Conservation (phyloP, 2,329 filamentous ascomycete genomes). For the Epichloe elymi region DNA sequence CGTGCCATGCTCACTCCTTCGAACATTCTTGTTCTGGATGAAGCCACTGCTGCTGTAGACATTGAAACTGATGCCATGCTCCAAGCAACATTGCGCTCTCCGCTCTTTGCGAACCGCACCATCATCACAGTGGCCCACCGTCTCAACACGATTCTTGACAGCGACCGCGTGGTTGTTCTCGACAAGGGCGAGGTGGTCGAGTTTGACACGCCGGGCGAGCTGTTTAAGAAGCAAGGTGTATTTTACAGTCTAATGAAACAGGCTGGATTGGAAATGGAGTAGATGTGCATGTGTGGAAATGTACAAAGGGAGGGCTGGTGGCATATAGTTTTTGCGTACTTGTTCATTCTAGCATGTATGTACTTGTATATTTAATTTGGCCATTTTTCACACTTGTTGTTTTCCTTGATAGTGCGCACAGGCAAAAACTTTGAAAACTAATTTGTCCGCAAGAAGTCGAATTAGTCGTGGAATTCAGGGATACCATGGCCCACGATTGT, state of each 20-base stretch:
- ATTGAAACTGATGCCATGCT: slow-evolving; percentile 56
- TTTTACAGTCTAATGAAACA: slow-evolving; percentile 91
- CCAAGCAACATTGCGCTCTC: slow-evolving; percentile 48
- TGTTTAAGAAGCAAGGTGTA: slow-evolving; percentile 61
- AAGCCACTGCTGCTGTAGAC: slow-evolving; percentile 74
- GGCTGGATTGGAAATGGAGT: slow-evolving; percentile 55
- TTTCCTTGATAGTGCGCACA: no score
- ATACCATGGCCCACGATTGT: no score
- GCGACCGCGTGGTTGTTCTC: slow-evolving; percentile 83
- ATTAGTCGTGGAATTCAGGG: no score
- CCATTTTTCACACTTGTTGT: no score
- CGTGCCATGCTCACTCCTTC: slow-evolving; percentile 88
- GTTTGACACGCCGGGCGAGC: slow-evolving; percentile 72
- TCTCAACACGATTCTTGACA: slow-evolving; percentile 90
- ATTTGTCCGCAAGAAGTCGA: no score
- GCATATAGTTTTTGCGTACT: background rate
- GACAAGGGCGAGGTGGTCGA: slow-evolving; percentile 84
- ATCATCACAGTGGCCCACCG: slow-evolving; percentile 98
- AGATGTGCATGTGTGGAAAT: background rate
- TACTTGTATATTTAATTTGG: no score
- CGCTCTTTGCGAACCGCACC: slow-evolving; percentile 73
- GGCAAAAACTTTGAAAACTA: no score
- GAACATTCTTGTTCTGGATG: slow-evolving; percentile 93
- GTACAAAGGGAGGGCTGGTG: background rate
- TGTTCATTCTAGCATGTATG: no score